Base-by-base conservation (phyloP, 164 flowering plant species). In the Protea cynaroides region DNA sequence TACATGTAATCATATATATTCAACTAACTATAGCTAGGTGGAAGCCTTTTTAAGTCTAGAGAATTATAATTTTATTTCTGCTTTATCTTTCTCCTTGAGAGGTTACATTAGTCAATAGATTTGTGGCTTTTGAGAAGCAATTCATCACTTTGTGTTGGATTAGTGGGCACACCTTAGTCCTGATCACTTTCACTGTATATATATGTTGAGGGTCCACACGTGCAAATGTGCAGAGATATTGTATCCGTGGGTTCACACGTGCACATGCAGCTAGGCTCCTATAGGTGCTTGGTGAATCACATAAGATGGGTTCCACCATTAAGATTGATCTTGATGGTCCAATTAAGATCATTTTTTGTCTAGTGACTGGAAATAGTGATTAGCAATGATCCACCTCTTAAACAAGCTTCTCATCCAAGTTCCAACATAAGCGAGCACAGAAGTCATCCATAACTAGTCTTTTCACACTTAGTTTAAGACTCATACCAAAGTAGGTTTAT, bases 111-210 rank as follows among this genome's bases (percentile, higher is more conserved):
- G 56, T 58, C 55, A 58, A 43, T 19, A 62, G 29, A 49, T n/a
- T 47, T 40, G 56, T 47, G 23, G 53, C 18, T 47, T 56, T 25
- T 12, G 29, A 56, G 29, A 25, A 29, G 62, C 46, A 65, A 34
- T 43, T 56, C 69, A 65, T 49, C 44, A 62, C 65, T 25, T n/a
- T 49, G 43, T 50, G 65, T 62, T 50, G 56, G 25, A 29, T 15
- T 22, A 37, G 59, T 64, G 59, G 51, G 14, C 52, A 55, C 51
- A 23, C 59, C 59, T 19, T 40, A 38, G 24, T 55, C 17, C 38
- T 55, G 38, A 18, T 18, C 5, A 2, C 34, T 29, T 29, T 18
- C 5, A 2, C 34, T 29, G 2, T 18, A 2, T 47, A 2, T 49
- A 5, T 49, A 15, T 15, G 23, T 38, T 29, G 34, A 29, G 29